Conservation (phyloP, 345 rosid genomes). For the Boechera stricta region DNA sequence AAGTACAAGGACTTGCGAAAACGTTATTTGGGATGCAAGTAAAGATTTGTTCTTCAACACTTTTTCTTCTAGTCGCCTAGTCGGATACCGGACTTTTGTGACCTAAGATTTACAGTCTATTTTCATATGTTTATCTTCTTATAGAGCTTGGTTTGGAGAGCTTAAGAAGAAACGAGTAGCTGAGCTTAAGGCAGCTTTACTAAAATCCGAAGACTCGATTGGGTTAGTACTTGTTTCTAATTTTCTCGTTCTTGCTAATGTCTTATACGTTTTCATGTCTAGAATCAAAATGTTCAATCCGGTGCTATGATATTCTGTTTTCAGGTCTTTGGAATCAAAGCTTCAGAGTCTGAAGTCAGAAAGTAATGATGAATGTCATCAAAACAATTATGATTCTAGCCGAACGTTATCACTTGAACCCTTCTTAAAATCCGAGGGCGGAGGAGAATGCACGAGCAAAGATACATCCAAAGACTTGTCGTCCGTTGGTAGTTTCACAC, state of each 20-base stretch:
- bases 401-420: slow-evolving; percentile 66
- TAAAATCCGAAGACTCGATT: slow-evolving; percentile 73
- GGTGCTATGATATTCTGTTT: neutral
- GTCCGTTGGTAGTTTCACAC: slow-evolving; percentile 85
- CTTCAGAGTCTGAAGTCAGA: slow-evolving; percentile 74
- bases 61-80: too few relatives aligned
- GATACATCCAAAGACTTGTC: slow-evolving; percentile 67
- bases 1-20: slow-evolving; percentile 74
- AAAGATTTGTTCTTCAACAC: slow-evolving; percentile 35
- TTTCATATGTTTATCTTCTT: slow-evolving; percentile 23
- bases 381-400: slow-evolving; percentile 59
- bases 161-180: slow-evolving; percentile 74
- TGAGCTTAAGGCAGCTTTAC: slow-evolving; percentile 75
- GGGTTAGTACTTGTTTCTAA: slow-evolving; percentile 57
- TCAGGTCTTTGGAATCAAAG: slow-evolving; percentile 78
- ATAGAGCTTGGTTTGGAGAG: slow-evolving; percentile 86
- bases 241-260: slow-evolving; percentile 2
- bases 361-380: slow-evolving; percentile 47
- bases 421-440: slow-evolving; percentile 53
- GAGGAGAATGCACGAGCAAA: slow-evolving; percentile 65
- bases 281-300: neutral
- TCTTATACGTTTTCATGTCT: slow-evolving; percentile 1
- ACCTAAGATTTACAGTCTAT: neutral
- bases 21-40: slow-evolving; percentile 75
- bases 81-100: neutral